Evolutionary conservation across 1,139 yeast species (phyloP), one percentile per base, ranked within the genome.

Genomic region (Lodderomyces margitis): DNA sequence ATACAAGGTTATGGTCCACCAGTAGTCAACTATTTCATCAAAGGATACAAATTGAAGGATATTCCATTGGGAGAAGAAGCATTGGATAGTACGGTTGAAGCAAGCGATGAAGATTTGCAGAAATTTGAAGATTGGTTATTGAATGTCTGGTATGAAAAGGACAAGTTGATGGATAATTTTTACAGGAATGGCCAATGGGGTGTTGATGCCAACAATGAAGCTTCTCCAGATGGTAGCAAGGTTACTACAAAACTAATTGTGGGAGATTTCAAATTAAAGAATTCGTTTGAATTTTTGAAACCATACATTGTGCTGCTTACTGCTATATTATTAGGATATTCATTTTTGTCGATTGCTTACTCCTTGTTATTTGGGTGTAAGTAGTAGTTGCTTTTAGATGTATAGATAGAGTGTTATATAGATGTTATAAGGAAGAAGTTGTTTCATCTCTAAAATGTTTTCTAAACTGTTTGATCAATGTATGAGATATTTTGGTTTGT

Each of bases 71-170:
- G 82, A 7, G 76, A 77, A 11, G 76, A 77, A 38, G 56, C 57
- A 8, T 40, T 39, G n/a, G 55, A 55, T 15, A 74, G 68, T 45
- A 70, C 72, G 8, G 79, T 71, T 41, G 74, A 74, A 34, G 78
- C 75, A 30, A 61, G 57, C 8, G 61, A 57, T 2, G 75, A 69
- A 41, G 70, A 66, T 42, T 60, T 75, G 51, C 54, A 61, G 37
- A 48, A 47, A 11, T 89, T 92, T 57, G 88, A 83, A 45, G 62
- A 72, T 23, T 92, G 98, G 98, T 62, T 92, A 37, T 74, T 71
- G 48, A 64, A 74, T 2, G 64, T 79, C n/a, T 92, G 98, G 98
- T 59, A 68, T 35, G 83, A 80, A 48, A 92, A 92, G 60, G 98
- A 92, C 60, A 62, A 61, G 37, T 59, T 83, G 43, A 69, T 92